Evolutionary conservation across 306 rosid genomes (phyloP).

Genomic region (Sicyos baderoa): DNA sequence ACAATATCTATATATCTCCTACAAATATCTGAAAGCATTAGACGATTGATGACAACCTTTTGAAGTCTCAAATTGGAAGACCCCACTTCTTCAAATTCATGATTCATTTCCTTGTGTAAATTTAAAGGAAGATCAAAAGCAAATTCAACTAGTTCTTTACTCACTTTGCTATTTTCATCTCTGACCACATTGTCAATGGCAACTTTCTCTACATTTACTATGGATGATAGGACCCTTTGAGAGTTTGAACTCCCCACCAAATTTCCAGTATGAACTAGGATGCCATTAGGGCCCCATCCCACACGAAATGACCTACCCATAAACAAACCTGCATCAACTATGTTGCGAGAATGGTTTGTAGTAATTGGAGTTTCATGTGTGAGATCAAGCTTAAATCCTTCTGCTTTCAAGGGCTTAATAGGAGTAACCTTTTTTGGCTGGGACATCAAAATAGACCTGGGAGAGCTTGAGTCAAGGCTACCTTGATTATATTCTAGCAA

Average conservation of each 20-base stretch:
- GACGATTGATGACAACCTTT: conserved; percentile 54
- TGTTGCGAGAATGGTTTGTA: conserved; percentile 44
- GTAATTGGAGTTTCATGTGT: conserved; percentile 61
- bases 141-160: conserved; percentile 56
- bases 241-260: conserved; percentile 46
- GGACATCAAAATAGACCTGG: conserved; percentile 71
- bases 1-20: conserved; percentile 64
- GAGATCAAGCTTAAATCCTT: conserved; percentile 75
- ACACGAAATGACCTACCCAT: conserved; percentile 96
- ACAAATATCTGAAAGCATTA: conserved; percentile 59
- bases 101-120: conserved; percentile 65
- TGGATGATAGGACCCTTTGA: conserved; percentile 52
- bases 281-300: conserved; percentile 98
- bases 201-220: conserved; percentile 74
- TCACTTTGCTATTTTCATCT: conserved; percentile 70
- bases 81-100: conserved; percentile 51
- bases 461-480: conserved; percentile 56
- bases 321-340: conserved; percentile 92
- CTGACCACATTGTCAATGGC: conserved; percentile 77
- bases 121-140: conserved; percentile 62
- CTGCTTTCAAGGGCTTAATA: conserved; percentile 41
- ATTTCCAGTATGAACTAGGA: conserved; percentile 75
- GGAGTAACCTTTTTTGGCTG: conserved; percentile 63
- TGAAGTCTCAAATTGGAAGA: conserved; percentile 63
- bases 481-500: conserved; percentile 76